Percentiles rank a stretch among this genome's conserved stretches.
phyloP scores from a whole-genome alignment of 805 yeast genomes.

The Teunomyces cretensis region DNA sequence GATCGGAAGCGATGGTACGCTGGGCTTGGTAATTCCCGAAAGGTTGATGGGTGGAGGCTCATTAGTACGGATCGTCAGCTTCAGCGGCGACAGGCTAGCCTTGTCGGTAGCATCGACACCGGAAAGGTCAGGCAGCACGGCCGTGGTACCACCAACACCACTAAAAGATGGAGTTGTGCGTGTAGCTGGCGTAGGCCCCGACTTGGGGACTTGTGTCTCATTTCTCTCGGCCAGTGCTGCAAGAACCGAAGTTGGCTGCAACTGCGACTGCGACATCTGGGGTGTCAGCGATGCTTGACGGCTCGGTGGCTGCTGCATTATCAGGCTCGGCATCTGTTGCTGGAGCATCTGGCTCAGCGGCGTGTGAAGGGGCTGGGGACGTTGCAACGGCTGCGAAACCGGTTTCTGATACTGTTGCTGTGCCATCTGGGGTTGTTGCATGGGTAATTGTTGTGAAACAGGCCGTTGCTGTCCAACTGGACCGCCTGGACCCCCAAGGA shows the following conservation, averaged over 20 bases:
- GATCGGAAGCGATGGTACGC: slow-evolving; percentile 68
- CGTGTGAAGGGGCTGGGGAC: not conserved
- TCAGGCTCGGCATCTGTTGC: not conserved
- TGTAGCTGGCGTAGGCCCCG: no score
- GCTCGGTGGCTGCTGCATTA: not conserved
- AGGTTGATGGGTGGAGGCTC: slow-evolving; percentile 29
- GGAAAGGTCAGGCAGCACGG: slow-evolving; percentile 6
- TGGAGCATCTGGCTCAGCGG: slow-evolving; percentile 1
- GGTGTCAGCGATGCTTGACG: slow-evolving; percentile 5
- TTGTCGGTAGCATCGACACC: slow-evolving; percentile 10
- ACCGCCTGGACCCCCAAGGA: no score
- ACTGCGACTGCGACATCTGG: slow-evolving; percentile 13
- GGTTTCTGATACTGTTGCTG: not conserved
- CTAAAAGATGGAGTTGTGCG: no score
- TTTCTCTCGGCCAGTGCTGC: not conserved
- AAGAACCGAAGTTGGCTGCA: slow-evolving; percentile 27
- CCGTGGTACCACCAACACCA: not conserved
- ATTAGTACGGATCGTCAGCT: slow-evolving; percentile 7
- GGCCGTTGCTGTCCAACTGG: no score
- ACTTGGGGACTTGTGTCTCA: no score
- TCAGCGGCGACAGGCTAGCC: slow-evolving; percentile 1
- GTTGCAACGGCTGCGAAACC: slow-evolving; percentile 1
- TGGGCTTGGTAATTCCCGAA: slow-evolving; percentile 47
- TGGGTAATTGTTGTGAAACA: not conserved
- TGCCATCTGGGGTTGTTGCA: not conserved